phyloP scores from a whole-genome alignment of 1,284 basidiomycete species.

The Ustilago xerochloae region DNA sequence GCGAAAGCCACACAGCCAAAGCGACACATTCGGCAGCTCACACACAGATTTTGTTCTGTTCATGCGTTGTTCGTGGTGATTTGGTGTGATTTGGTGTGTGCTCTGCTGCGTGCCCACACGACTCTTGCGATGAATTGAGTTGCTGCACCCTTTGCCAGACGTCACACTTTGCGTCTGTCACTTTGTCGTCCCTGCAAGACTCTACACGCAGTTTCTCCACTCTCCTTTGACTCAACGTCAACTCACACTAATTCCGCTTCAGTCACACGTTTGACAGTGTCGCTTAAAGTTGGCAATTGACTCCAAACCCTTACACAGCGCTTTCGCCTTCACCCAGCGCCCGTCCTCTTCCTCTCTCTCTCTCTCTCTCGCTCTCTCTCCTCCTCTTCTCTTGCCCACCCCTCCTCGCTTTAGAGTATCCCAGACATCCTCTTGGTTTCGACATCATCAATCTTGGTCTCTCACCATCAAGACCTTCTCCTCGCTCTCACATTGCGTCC shows the following conservation, averaged over 20 bases:
- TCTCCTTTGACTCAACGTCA: too few species aligned
- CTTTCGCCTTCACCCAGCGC: not conserved
- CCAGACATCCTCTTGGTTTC: not conserved
- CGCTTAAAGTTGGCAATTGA: not conserved
- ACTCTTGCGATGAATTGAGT: not conserved
- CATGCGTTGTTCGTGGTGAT: not conserved
- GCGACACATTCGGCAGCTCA: slow-evolving; percentile 1
- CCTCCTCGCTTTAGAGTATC: not conserved
- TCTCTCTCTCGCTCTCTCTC: slow-evolving; percentile 1
- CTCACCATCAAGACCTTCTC: slow-evolving; percentile 9
- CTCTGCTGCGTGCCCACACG: not conserved
- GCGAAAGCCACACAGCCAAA: not conserved
- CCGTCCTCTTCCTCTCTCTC: not conserved
- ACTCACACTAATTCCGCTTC: not conserved
- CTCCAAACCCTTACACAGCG: not conserved
- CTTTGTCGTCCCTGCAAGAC: not conserved
- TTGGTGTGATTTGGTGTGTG: not conserved
- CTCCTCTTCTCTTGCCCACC: not conserved
- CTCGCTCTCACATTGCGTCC: not conserved
- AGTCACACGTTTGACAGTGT: slow-evolving; percentile 4
- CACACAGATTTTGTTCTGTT: not conserved
- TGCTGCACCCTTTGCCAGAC: not conserved
- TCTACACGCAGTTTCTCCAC: not conserved
- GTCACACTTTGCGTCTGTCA: not conserved
- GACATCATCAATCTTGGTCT: not conserved